These are phyloP conservation scores for Paraconiothyrium sp. DNA, from an alignment of 2,329 filamentous ascomycete genomes.

Conservation along the genomic window DNA sequence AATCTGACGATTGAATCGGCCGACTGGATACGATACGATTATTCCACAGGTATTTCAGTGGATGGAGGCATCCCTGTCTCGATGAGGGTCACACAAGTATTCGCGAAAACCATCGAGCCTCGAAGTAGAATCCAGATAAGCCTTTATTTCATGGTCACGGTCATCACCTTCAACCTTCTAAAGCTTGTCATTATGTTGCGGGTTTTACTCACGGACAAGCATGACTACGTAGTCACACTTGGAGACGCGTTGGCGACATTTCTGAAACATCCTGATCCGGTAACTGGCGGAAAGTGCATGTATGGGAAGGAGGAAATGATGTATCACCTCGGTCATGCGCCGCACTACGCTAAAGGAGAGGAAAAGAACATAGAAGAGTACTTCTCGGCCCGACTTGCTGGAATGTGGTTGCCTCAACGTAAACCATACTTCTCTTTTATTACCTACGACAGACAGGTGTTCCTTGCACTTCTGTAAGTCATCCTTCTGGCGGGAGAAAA, in stretches of 20 bases:
- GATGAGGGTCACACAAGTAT: slow-evolving; percentile 18
- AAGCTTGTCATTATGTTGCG: slow-evolving; percentile 29
- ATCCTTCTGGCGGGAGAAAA: too few relatives aligned
- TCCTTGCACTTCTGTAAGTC: too few relatives aligned
- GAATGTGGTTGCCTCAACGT: too few relatives aligned
- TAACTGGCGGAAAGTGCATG: slow-evolving; percentile 16
- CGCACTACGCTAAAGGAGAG: too few relatives aligned
- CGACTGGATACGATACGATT: slow-evolving; percentile 7
- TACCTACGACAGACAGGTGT: too few relatives aligned
- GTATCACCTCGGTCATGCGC: too few relatives aligned
- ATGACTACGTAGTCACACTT: slow-evolving; percentile 27
- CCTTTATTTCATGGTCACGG: slow-evolving; percentile 26
- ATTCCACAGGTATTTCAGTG: slow-evolving; percentile 6
- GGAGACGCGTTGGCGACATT: slow-evolving; percentile 32
- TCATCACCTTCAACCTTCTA: slow-evolving; percentile 30
- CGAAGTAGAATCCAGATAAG: slow-evolving; percentile 29
- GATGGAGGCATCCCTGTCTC: too few relatives aligned
- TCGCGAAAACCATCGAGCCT: slow-evolving; percentile 5
- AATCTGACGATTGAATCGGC: too few relatives aligned
- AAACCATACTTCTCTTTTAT: too few relatives aligned
- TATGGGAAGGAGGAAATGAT: neutral
- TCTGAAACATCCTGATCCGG: slow-evolving; percentile 22
- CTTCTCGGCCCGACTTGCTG: too few relatives aligned
- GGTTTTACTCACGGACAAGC: slow-evolving; percentile 19
- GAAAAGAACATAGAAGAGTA: too few relatives aligned